These are phyloP conservation scores for Yamadazyma sp. DNA, from an alignment of 805 yeast species.

Conservation along the genomic window DNA sequence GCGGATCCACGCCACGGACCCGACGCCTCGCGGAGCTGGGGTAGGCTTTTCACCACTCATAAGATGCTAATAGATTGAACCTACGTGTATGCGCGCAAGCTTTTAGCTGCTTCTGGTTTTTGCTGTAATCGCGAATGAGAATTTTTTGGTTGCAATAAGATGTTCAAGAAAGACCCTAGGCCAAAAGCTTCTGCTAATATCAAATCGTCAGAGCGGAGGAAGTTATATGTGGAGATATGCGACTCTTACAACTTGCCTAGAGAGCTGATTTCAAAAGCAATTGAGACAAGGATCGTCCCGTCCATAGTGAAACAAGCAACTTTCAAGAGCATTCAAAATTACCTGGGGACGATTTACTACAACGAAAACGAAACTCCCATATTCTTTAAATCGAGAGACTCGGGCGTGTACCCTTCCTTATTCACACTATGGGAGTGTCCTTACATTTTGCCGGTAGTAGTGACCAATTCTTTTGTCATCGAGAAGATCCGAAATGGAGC, in stretches of 20 bases:
- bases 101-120: too few relatives aligned
- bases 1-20: conserved; percentile 11
- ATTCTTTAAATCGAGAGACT: conserved; percentile 66
- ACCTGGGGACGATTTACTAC: conserved; percentile 63
- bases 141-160: too few relatives aligned
- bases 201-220: conserved; percentile 77
- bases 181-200: conserved; percentile 76
- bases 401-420: conserved; percentile 63
- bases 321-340: conserved; percentile 52
- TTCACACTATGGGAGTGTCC: conserved; percentile 73
- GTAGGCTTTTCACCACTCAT: too few relatives aligned
- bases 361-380: conserved; percentile 65
- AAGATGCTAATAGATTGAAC: too few relatives aligned
- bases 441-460: conserved; percentile 60
- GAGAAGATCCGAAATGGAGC: conserved; percentile 77
- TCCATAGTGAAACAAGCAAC: conserved; percentile 59
- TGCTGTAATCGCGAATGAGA: too few relatives aligned
- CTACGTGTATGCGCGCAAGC: too few relatives aligned
- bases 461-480: conserved; percentile 74
- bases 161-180: conserved; percentile 58
- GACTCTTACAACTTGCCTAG: conserved; percentile 40
- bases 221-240: conserved; percentile 46
- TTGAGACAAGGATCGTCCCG: conserved; percentile 47
- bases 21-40: too few relatives aligned
- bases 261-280: conserved; percentile 40